Evolutionary conservation across 179 eudicot genomes (phyloP), one percentile per base, ranked within the genome.

Genomic region (Heliamphora pulchella): DNA sequence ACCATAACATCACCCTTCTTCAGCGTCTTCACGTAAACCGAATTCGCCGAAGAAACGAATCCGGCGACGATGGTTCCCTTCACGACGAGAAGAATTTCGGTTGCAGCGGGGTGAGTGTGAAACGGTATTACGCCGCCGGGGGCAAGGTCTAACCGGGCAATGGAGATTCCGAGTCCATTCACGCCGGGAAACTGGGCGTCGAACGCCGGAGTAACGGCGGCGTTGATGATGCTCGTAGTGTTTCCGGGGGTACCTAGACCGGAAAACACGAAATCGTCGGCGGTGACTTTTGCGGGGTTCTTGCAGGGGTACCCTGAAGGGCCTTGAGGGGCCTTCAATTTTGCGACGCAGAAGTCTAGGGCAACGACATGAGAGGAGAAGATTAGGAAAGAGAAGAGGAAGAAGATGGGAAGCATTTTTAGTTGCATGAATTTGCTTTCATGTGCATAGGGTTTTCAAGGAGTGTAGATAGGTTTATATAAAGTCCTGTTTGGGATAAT

Each of bases 51-150:
- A 2, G 90, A 88, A 2, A 92, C 80, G 58, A 92, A 90, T 1
- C 97, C 97, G 0, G 97, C 88, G 75, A 86, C 83, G 0, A 92
- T 87, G 11, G 80, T 82, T n/a, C 97, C 94, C 44, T 86, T 78
- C 10, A 86, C 72, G 0, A 92, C 91, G 10, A 82, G 62, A 0
- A 87, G 78, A 8, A 85, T 62, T 66, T 93, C 98, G 0, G 90
- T 79, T 2, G 79, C 98, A 0, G 89, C 90, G 0, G 98, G 98
- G 84, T 93, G 98, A 0, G 91, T 92, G 89, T 93, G 98, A 76
- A 93, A 82, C 17, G 97, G 93, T 13, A 89, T 73, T 2, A 93
- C 93, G 1, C 98, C 98, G 0, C 82, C 91, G 0, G 53, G 68
- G 13, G 86, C 89, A 0, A 93, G 75, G 84, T 93, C 98, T 3